A percentile compares a stretch with the other conserved stretches of the same genome.
Conservation (phyloP, 148 eudicot genomes). For the Rhododendron vialii region DNA sequence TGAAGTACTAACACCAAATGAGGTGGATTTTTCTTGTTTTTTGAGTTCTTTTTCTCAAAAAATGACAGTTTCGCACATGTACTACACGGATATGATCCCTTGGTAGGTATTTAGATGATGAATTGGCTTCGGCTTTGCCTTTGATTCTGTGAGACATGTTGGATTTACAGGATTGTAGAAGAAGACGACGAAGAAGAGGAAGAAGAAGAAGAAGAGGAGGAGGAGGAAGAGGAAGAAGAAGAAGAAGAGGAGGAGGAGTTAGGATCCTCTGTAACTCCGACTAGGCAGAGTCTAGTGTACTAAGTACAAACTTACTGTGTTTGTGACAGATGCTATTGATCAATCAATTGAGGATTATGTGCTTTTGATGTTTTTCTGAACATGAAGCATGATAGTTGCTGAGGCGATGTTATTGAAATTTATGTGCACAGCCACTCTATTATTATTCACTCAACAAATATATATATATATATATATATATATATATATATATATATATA, state of each 20-base stretch:
- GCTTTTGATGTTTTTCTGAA: background rate
- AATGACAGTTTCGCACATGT: background rate
- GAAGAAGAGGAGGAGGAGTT: background rate
- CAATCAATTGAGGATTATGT: background rate
- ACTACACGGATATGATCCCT: background rate
- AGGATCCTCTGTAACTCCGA: background rate
- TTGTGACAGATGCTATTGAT: background rate
- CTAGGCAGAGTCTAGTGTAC: background rate
- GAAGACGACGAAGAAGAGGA: fast-evolving
- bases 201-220: background rate
- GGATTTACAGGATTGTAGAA: background rate
- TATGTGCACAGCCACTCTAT: background rate
- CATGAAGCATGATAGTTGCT: background rate
- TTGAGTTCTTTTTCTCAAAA: background rate
- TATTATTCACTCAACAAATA: background rate
- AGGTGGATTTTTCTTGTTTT: background rate
- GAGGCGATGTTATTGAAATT: background rate
- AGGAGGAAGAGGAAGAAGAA: background rate
- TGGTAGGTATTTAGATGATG: background rate
- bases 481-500: no score
- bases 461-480: no score
- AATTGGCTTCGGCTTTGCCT: background rate
- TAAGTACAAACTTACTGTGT: background rate
- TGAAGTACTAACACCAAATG: background rate
- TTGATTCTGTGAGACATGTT: background rate